Conservation (phyloP, 148 eudicot species). For the Rhododendron vialii region DNA sequence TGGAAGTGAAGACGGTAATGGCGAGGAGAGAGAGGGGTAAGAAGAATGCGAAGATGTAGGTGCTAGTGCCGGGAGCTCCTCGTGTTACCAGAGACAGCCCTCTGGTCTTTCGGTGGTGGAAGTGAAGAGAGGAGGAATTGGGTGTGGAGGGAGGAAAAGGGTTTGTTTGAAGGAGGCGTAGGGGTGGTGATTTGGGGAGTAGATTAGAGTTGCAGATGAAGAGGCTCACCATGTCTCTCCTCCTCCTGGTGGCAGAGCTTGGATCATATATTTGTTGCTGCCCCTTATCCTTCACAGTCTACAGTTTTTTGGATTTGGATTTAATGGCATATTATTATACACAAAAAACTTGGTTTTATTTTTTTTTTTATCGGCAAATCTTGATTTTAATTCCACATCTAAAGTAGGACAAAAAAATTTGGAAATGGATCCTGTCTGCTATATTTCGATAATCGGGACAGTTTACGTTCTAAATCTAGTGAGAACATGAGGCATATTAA, state of each 20-base stretch:
- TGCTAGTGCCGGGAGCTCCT: constrained; percentile 56
- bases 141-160: neutral
- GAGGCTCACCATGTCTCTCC: constrained; percentile 7
- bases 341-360: too few species aligned
- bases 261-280: neutral
- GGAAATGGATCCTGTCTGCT: too few species aligned
- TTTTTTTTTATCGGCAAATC: too few species aligned
- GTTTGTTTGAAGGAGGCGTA: neutral
- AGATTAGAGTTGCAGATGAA: neutral
- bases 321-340: too few species aligned
- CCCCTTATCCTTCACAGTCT: neutral
- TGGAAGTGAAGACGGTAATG: constrained; percentile 54
- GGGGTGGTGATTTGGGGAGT: neutral
- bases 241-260: neutral
- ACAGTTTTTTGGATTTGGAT: neutral
- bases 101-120: constrained; percentile 23
- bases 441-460: too few species aligned
- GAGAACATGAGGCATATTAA: too few species aligned
- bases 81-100: constrained; percentile 44
- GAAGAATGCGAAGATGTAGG: constrained; percentile 56
- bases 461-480: too few species aligned
- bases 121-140: neutral
- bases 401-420: too few species aligned
- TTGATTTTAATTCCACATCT: too few species aligned
- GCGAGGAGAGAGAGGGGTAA: constrained; percentile 78